These are phyloP conservation scores for Aureobasidium sp. DNA, from an alignment of 2,329 filamentous ascomycete genomes.

Conservation along the genomic window DNA sequence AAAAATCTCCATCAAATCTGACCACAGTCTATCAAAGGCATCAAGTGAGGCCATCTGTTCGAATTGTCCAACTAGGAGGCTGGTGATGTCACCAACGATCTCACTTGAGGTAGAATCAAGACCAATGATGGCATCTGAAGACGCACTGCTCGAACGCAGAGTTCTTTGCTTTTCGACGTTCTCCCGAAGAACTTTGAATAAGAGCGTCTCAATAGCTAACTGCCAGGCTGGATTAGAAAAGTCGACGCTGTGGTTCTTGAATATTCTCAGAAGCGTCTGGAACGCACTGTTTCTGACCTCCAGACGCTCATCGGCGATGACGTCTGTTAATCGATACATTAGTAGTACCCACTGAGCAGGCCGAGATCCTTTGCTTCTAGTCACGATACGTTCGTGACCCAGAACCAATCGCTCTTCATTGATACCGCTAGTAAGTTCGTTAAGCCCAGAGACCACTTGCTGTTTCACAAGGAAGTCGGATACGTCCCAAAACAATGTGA, in stretches of 20 bases:
- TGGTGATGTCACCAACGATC: slow-evolving; percentile 64
- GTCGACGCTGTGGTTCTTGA: slow-evolving; percentile 82
- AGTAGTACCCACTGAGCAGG: slow-evolving; percentile 74
- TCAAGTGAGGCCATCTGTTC: slow-evolving; percentile 59
- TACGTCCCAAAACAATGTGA: slow-evolving; percentile 93
- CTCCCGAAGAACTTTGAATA: slow-evolving; percentile 63
- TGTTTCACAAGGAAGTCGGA: slow-evolving; percentile 70
- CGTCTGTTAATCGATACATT: slow-evolving; percentile 61
- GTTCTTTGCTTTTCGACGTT: slow-evolving; percentile 16
- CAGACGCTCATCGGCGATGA: slow-evolving; percentile 63
- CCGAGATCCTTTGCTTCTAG: slow-evolving; percentile 42
- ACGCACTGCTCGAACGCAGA: slow-evolving; percentile 17
- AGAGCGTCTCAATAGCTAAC: slow-evolving; percentile 69
- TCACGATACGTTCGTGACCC: slow-evolving; percentile 1
- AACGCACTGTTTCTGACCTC: slow-evolving; percentile 82
- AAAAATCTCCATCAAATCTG: slow-evolving; percentile 63
- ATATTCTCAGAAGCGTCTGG: slow-evolving; percentile 83
- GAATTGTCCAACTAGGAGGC: slow-evolving; percentile 68
- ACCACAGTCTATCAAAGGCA: slow-evolving; percentile 68
- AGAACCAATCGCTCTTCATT: slow-evolving; percentile 33
- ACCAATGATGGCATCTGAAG: background rate
- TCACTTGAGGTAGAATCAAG: slow-evolving; percentile 62
- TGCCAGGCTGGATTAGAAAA: slow-evolving; percentile 74
- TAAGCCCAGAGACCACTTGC: slow-evolving; percentile 34
- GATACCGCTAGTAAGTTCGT: slow-evolving; percentile 24